Conservation (phyloP, 768 basidiomycete species). For the Mycena kentingensis region DNA sequence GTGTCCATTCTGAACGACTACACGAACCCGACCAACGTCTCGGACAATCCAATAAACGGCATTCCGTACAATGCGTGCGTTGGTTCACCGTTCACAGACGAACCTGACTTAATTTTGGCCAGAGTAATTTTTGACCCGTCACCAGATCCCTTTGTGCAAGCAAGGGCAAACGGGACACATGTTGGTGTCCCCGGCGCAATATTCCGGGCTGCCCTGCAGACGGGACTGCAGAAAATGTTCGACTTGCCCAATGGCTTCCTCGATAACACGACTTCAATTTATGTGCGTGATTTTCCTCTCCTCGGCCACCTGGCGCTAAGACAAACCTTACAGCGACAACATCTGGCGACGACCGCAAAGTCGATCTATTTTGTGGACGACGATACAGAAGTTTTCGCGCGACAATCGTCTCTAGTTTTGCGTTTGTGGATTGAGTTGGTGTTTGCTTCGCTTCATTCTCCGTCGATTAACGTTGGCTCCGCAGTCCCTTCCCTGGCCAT, state of each 20-base stretch:
- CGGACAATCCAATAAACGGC: slow-evolving; percentile 11
- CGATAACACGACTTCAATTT: slow-evolving; percentile 50
- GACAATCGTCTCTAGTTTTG: slow-evolving; percentile 43
- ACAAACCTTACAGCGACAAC: slow-evolving; percentile 45
- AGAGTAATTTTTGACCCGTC: slow-evolving; percentile 48
- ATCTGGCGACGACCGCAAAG: slow-evolving; percentile 59
- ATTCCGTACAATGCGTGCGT: slow-evolving; percentile 18
- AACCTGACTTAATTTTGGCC: not conserved
- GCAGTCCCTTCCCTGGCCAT: slow-evolving; percentile 56
- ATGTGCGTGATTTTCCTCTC: slow-evolving; percentile 41
- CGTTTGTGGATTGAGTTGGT: slow-evolving; percentile 64
- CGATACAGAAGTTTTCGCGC: slow-evolving; percentile 41
- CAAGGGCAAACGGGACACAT: slow-evolving; percentile 50
- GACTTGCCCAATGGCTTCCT: slow-evolving; percentile 52
- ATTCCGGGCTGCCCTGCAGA: slow-evolving; percentile 51
- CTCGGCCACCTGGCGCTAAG: not conserved
- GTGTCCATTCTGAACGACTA: slow-evolving; percentile 12
- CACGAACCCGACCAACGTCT: slow-evolving; percentile 14
- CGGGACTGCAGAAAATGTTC: slow-evolving; percentile 49
- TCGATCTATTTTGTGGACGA: slow-evolving; percentile 56
- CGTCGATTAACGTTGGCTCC: not conserved
- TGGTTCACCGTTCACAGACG: not conserved
- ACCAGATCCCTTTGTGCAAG: slow-evolving; percentile 48
- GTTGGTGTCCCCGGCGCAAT: slow-evolving; percentile 65
- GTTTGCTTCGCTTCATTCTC: not conserved